Conservation (phyloP, 495 filamentous ascomycete species). For the Penicillium ucsense region DNA sequence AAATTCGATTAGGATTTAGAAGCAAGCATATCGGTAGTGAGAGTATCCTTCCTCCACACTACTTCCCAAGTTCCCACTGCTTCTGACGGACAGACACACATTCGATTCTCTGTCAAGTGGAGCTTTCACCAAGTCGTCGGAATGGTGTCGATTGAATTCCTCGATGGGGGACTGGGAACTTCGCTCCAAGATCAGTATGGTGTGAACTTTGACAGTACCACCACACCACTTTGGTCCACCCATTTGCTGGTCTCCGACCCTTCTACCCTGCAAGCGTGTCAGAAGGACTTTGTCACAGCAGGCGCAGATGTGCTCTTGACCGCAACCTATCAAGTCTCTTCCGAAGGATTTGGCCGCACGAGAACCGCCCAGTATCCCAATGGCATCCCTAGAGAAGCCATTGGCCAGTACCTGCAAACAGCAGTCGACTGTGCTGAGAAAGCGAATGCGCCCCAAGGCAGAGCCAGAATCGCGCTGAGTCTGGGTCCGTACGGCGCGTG, state of each 20-base stretch:
- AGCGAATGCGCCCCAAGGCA: conserved; percentile 12
- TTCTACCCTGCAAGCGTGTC: conserved; percentile 39
- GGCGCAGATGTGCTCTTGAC: conserved; percentile 52
- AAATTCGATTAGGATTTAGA: too few relatives aligned
- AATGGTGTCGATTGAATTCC: conserved; percentile 34
- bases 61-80: too few relatives aligned
- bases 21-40: too few relatives aligned
- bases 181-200: conserved; percentile 48
- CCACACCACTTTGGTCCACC: conserved; percentile 55
- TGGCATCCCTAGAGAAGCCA: conserved; percentile 15
- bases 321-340: conserved; percentile 55
- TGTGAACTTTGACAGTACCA: conserved; percentile 32
- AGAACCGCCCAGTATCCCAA: conserved; percentile 13
- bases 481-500: conserved; percentile 57
- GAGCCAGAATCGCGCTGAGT: conserved; percentile 35
- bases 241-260: conserved; percentile 46
- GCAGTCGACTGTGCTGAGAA: conserved; percentile 25
- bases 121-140: background rate
- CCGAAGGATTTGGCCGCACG: conserved; percentile 41
- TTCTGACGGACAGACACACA: background rate
- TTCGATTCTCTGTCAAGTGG: background rate
- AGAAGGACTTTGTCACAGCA: conserved; percentile 41
- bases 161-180: conserved; percentile 60
- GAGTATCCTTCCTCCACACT: too few relatives aligned
- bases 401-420: conserved; percentile 14